phyloP scores from a whole-genome alignment of 148 eudicot species.

The Nepenthes mirabilis region DNA sequence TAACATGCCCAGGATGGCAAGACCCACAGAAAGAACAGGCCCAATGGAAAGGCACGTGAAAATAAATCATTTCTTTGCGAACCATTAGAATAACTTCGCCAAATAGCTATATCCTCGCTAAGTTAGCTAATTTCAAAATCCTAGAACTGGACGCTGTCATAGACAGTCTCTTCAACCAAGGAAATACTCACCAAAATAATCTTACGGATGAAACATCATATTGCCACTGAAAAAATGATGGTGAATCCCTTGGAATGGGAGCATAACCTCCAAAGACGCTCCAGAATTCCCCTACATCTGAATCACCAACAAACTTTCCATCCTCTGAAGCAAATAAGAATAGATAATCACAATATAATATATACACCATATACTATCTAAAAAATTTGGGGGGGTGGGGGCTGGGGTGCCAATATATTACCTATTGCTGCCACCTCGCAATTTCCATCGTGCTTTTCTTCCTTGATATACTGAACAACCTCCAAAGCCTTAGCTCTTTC shows the following conservation, averaged over 20 bases:
- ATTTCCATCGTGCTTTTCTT: conserved; percentile 53
- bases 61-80: too few relatives aligned
- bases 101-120: background rate
- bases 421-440: conserved; percentile 68
- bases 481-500: conserved; percentile 78
- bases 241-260: conserved; percentile 50
- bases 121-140: background rate
- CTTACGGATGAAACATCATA: conserved; percentile 8
- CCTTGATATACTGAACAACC: conserved; percentile 77
- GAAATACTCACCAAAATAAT: conserved; percentile 29
- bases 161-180: background rate
- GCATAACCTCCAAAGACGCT: conserved; percentile 78
- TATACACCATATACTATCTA: background rate
- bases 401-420: conserved; percentile 3
- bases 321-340: conserved; percentile 37
- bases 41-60: too few relatives aligned
- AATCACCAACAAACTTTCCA: conserved; percentile 65
- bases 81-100: too few relatives aligned
- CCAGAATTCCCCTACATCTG: conserved; percentile 82
- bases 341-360: conserved; percentile 3
- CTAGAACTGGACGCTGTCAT: background rate
- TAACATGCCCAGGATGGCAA: too few relatives aligned
- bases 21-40: too few relatives aligned
- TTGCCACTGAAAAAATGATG: conserved; percentile 21
- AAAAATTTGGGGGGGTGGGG: background rate